Percentiles rank a stretch among this genome's conserved stretches.
phyloP scores from a whole-genome alignment of 305 asterid genomes.

The Ajuga reptans region DNA sequence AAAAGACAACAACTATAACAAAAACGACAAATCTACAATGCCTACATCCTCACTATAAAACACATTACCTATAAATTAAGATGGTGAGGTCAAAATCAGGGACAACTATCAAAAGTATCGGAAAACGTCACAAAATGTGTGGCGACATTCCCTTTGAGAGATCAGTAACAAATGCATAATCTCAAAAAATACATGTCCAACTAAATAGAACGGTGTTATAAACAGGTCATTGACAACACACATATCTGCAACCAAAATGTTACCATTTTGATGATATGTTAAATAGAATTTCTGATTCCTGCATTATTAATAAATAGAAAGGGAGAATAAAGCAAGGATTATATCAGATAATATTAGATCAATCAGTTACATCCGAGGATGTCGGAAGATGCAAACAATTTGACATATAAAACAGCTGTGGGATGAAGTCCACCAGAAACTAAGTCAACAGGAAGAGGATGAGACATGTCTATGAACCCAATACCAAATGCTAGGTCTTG shows the following conservation, averaged over 20 bases:
- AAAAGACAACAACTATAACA: not conserved
- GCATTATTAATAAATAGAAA: not conserved
- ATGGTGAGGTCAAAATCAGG: not conserved
- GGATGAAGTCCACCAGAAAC: not conserved
- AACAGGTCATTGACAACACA: not conserved
- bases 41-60: not conserved
- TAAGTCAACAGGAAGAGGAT: not conserved
- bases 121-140: no score
- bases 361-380: not conserved
- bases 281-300: not conserved
- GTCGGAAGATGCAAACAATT: not conserved
- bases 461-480: not conserved
- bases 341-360: not conserved
- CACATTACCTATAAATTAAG: not conserved
- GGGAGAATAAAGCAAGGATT: not conserved
- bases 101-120: no score
- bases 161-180: not conserved
- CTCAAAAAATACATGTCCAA: not conserved
- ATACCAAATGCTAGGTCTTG: not conserved
- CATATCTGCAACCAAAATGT: not conserved
- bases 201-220: not conserved
- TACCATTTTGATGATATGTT: not conserved
- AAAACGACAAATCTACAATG: not conserved
- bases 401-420: not conserved
- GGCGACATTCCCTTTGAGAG: no score